Conservation (phyloP, 177 flowering plant genomes). For the Vitis hybrid region DNA sequence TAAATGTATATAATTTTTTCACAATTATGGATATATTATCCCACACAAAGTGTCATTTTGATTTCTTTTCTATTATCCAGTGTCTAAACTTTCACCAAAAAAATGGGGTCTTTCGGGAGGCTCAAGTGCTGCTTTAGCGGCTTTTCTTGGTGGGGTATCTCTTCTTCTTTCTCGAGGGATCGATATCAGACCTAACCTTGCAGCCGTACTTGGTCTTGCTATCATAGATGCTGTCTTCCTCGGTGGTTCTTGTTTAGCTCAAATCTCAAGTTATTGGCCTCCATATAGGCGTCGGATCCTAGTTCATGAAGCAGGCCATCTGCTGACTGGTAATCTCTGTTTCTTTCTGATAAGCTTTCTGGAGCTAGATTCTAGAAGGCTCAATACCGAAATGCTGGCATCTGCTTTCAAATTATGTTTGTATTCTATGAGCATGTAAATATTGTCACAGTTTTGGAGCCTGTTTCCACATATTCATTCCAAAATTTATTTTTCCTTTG, state of each 20-base stretch:
- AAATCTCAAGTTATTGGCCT: constrained; percentile 91
- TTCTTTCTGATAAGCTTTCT: not conserved
- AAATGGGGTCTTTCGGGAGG: constrained; percentile 92
- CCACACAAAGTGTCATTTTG: not conserved
- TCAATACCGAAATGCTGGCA: not conserved
- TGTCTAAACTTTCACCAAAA: constrained; percentile 83
- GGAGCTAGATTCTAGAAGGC: not conserved
- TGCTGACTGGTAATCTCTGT: constrained; percentile 58
- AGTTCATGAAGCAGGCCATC: constrained; percentile 98
- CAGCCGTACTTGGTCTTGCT: constrained; percentile 75
- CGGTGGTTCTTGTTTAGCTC: constrained; percentile 88
- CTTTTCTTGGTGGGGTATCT: constrained; percentile 73
- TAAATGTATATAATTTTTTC: not conserved
- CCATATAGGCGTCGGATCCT: constrained; percentile 82
- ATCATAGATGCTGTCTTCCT: constrained; percentile 70
- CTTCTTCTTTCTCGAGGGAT: constrained; percentile 75
- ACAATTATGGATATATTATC: not conserved
- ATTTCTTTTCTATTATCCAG: constrained; percentile 36
- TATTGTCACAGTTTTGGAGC: not conserved
- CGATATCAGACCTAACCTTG: constrained; percentile 84
- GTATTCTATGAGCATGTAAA: not conserved
- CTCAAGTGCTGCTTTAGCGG: constrained; percentile 50
- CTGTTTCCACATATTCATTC: not conserved
- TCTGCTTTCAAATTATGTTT: not conserved
- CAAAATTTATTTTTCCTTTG: not conserved